Evolutionary conservation across 345 rosid species (phyloP), one percentile per base, ranked within the genome.

Genomic region (Limnanthes douglasii): DNA sequence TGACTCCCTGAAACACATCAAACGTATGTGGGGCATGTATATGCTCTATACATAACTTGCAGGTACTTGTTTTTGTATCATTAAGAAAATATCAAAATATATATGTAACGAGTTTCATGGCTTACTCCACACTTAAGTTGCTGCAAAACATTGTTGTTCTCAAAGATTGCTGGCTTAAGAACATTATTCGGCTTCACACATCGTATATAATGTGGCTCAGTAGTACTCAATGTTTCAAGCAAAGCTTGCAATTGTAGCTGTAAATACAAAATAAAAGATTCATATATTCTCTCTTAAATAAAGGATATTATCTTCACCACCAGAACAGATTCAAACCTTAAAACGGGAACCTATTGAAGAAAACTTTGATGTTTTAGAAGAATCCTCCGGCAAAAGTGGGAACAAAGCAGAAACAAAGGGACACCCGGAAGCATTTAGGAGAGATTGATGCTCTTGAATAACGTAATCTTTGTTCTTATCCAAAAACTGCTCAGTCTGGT

Each of bases 71-170:
- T 31, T 32, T 4, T 9, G 15, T 10, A 23, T n/a, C 17, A 38
- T 36, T 33, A 10, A 43, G 28, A 34, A 5, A 29, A 18, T 5
- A 9, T 8, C 18, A 15, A 19, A 28, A 41, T 32, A 28, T 34
- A 37, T 27, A n/a, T n/a, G n/a, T n/a, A n/a, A n/a, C n/a, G n/a
- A n/a, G n/a, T 33, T 36, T 15, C 9, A 39, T 51, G 61, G 62
- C 96, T 68, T 68, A 90, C 98, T 75, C 98, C 98, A 60, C 98
- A 90, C 18, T 79, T 77, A 36, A 90, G 77, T 53, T 90, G 98
- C 44, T 80, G 98, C 43, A 90, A 61, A 51, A 80, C 62, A 63
- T 70, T 80, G 43, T 31, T 39, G 54, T 71, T 77, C 69, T 90
- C 98, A 61, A 90, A 90, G 47, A 84, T 75, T 12, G 73, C 46